A percentile compares a stretch with the other conserved stretches of the same genome.
Evolutionary conservation across 352 stramenopile species (phyloP).

Genomic region (Pythium sp.): DNA sequence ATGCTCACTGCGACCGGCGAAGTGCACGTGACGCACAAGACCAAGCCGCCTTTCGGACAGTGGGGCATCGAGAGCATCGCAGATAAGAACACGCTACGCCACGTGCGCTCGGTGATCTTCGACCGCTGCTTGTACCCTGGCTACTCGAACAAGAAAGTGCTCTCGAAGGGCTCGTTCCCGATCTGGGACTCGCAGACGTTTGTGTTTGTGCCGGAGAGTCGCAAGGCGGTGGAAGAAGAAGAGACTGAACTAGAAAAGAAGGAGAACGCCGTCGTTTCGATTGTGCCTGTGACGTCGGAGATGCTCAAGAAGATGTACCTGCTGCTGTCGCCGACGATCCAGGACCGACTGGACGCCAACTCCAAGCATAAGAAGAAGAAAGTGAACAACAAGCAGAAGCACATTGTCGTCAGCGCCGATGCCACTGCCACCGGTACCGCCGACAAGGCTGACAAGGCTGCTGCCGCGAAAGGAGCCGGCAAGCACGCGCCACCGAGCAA

Average conservation of each 20-base stretch:
- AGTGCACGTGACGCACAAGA: constrained; percentile 96
- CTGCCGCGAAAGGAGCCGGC: neutral
- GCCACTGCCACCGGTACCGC: neutral
- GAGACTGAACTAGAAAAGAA: constrained; percentile 10
- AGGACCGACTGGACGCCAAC: constrained; percentile 50
- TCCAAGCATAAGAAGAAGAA: constrained; percentile 43
- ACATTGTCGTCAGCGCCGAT: neutral
- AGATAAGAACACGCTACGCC: constrained; percentile 36
- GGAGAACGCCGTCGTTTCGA: constrained; percentile 10
- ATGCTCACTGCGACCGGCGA: constrained; percentile 71
- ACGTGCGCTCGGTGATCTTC: constrained; percentile 87
- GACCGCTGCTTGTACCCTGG: constrained; percentile 90
- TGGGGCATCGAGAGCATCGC: constrained; percentile 83
- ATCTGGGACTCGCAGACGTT: constrained; percentile 96
- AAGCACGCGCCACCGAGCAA: constrained; percentile 18
- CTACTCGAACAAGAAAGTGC: constrained; percentile 96
- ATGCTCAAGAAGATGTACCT: constrained; percentile 67
- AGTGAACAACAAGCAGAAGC: constrained; percentile 30
- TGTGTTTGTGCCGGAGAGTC: constrained; percentile 73
- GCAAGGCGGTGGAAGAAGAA: constrained; percentile 12
- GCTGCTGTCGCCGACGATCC: constrained; percentile 56
- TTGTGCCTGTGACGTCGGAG: constrained; percentile 53
- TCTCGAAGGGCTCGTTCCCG: constrained; percentile 94
- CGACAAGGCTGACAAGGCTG: constrained; percentile 9
- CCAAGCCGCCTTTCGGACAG: constrained; percentile 88